Evolutionary conservation across 352 stramenopile species (phyloP).

Genomic region (Globisporangium nunn): DNA sequence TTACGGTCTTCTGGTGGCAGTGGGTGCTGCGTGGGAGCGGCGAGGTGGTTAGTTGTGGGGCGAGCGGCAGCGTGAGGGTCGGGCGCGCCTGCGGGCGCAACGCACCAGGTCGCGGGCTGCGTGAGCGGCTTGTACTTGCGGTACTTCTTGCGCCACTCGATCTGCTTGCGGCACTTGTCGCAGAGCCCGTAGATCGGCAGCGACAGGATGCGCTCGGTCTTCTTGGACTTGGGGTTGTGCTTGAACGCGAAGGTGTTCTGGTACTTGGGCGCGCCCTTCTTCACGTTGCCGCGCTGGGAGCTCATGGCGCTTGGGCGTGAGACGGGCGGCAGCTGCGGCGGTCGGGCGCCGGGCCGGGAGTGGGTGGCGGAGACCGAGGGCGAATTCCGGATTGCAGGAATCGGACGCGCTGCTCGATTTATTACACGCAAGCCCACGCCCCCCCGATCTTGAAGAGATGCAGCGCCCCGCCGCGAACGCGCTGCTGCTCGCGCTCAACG

Average conservation of each 20-base stretch:
- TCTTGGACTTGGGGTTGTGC: constrained; percentile 98
- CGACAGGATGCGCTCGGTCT: constrained; percentile 91
- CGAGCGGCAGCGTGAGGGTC: no score
- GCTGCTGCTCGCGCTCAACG: constrained; percentile 40
- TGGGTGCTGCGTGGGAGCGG: constrained; percentile 61
- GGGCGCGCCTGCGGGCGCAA: not conserved
- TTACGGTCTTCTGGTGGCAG: constrained; percentile 90
- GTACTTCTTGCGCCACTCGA: constrained; percentile 99
- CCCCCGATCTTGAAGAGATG: no score
- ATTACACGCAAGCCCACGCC: no score
- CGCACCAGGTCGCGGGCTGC: constrained; percentile 88
- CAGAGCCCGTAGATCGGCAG: constrained; percentile 91
- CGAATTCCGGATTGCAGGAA: no score
- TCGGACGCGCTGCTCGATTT: no score
- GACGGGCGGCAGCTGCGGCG: no score
- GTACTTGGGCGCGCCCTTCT: constrained; percentile 89
- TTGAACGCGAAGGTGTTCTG: constrained; percentile 98
- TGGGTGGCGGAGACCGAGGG: no score
- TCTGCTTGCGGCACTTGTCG: constrained; percentile 92
- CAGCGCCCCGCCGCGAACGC: constrained; percentile 16
- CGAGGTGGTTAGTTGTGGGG: no score
- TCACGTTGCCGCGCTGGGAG: constrained; percentile 76
- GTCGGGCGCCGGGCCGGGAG: no score
- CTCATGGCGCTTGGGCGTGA: constrained; percentile 44
- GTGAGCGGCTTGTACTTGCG: constrained; percentile 97